These are phyloP conservation scores for Salvia splendens DNA, from an alignment of 257 asterid genomes.

Conservation along the genomic window DNA sequence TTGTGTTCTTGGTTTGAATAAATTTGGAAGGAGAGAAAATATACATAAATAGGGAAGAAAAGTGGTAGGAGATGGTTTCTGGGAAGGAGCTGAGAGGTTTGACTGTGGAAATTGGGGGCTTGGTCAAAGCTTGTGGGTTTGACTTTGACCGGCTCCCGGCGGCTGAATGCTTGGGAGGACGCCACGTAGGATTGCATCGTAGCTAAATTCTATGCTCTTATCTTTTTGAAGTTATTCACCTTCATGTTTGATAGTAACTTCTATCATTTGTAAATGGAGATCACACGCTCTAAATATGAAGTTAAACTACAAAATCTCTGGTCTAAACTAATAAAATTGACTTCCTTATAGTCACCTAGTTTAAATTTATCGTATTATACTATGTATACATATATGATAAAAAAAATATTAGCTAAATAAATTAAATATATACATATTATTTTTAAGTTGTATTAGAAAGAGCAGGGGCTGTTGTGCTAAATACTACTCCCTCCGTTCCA, in stretches of 20 bases:
- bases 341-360: no score
- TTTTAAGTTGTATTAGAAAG: no score
- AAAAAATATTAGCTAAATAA: no score
- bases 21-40: neutral
- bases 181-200: slow-evolving; percentile 11
- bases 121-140: slow-evolving; percentile 55
- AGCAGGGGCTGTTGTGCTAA: no score
- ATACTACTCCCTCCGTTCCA: no score
- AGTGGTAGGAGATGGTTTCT: slow-evolving; percentile 25
- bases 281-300: no score
- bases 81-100: slow-evolving; percentile 31
- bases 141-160: slow-evolving; percentile 82
- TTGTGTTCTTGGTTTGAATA: neutral
- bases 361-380: no score
- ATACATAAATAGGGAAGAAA: slow-evolving; percentile 17
- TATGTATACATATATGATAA: no score
- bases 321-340: no score
- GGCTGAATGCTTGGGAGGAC: slow-evolving; percentile 35
- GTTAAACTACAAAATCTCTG: no score
- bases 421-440: no score
- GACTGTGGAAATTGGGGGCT: slow-evolving; percentile 44
- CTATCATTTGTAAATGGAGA: no score
- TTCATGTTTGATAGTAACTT: neutral
- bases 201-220: neutral
- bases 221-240: neutral